Percentiles rank a stretch among this genome's conserved stretches.
Conservation (phyloP, 192 early-diverging fungal species). For the Powellomyces hirtus region DNA sequence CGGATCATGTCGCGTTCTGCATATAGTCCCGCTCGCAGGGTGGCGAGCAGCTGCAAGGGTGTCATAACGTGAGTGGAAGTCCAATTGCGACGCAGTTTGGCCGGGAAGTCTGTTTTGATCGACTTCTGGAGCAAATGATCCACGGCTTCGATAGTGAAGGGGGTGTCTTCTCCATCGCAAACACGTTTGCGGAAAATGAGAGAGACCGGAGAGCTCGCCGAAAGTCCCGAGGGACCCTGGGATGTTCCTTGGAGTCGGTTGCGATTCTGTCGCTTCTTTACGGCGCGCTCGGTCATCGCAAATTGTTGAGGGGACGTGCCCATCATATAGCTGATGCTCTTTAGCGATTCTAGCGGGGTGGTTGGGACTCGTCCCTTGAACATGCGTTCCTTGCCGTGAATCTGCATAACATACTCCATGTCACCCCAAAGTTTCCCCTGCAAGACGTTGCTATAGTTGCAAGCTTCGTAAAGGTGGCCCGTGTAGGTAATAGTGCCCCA, state of each 20-base stretch:
- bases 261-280: not conserved
- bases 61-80: not conserved
- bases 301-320: not conserved
- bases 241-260: not conserved
- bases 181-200: not conserved
- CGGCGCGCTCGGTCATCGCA: not conserved
- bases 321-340: conserved; percentile 1
- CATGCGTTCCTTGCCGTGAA: conserved; percentile 11
- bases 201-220: not conserved
- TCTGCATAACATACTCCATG: conserved; percentile 14
- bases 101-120: not conserved
- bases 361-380: conserved; percentile 8
- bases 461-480: conserved; percentile 17
- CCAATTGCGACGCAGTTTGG: not conserved
- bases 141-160: not conserved
- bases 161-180: not conserved
- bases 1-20: not conserved
- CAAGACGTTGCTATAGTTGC: not conserved
- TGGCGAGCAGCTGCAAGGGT: not conserved
- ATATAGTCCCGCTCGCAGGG: not conserved
- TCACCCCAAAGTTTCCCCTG: conserved; percentile 1
- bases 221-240: not conserved
- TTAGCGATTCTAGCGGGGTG: conserved; percentile 4
- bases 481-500: conserved; percentile 12
- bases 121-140: not conserved